A percentile compares a stretch with the other conserved stretches of the same genome.
phyloP scores from a whole-genome alignment of 148 eudicot genomes.

The Dysphania ambrosioides region DNA sequence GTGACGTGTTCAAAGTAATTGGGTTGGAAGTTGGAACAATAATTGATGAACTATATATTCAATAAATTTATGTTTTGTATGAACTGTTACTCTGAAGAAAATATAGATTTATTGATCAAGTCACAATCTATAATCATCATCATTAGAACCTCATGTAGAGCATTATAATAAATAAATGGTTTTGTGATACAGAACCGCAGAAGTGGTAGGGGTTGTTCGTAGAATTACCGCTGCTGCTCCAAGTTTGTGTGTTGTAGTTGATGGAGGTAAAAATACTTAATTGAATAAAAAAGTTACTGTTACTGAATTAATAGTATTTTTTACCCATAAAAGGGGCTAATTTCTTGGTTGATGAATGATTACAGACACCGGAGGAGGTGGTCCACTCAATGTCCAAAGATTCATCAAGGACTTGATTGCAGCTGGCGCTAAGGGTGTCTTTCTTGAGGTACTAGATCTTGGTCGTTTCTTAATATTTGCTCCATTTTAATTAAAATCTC shows the following conservation, averaged over 20 bases:
- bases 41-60: too few species aligned
- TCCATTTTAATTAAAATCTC: too few species aligned
- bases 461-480: too few species aligned
- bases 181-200: slow-evolving; percentile 20
- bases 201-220: slow-evolving; percentile 27
- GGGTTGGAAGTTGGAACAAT: too few species aligned
- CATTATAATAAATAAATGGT: too few species aligned
- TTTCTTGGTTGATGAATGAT: not conserved
- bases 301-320: too few species aligned
- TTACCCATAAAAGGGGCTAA: not conserved
- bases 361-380: slow-evolving; percentile 34
- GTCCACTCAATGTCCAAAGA: slow-evolving; percentile 35
- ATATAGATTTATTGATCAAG: too few species aligned
- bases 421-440: slow-evolving; percentile 37
- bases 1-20: too few species aligned
- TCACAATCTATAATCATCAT: not conserved
- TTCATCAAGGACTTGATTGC: slow-evolving; percentile 29
- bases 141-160: too few species aligned
- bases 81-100: too few species aligned
- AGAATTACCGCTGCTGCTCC: slow-evolving; percentile 23
- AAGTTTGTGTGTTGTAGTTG: slow-evolving; percentile 14
- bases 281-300: too few species aligned
- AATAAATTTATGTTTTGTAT: too few species aligned
- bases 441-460: slow-evolving; percentile 28
- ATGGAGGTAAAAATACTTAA: slow-evolving; percentile 17